phyloP scores from a whole-genome alignment of 2,329 filamentous ascomycete genomes.

The Keithomyces neogunnii region DNA sequence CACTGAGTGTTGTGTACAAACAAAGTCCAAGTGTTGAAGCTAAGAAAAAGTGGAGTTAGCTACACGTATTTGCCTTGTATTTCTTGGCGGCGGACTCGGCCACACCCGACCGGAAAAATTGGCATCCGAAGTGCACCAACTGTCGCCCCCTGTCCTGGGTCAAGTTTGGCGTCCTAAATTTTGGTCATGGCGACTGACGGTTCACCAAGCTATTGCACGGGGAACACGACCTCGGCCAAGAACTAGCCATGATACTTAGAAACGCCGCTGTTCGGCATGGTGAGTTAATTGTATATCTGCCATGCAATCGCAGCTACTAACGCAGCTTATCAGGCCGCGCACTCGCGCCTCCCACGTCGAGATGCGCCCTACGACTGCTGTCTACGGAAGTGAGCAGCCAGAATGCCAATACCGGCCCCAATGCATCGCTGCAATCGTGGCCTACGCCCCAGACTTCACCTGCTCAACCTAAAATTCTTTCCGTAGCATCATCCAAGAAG shows the following conservation, averaged over 20 bases:
- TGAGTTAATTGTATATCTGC: conserved; percentile 24
- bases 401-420: conserved; percentile 2
- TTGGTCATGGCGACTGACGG: background rate
- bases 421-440: conserved; percentile 12
- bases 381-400: conserved; percentile 20
- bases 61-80: background rate
- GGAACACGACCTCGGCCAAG: background rate
- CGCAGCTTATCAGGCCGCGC: conserved; percentile 27
- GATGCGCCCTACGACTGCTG: conserved; percentile 21
- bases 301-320: background rate
- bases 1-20: too few species aligned
- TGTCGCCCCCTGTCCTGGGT: background rate
- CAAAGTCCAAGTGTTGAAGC: too few species aligned
- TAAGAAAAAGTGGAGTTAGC: background rate
- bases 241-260: conserved; percentile 45
- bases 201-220: background rate
- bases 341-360: conserved; percentile 36
- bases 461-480: conserved; percentile 10
- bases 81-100: conserved; percentile 3
- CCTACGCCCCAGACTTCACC: conserved; percentile 13
- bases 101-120: conserved; percentile 14
- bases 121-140: background rate
- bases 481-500: conserved; percentile 16
- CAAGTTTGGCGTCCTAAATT: background rate
- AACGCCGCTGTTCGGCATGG: conserved; percentile 46